Evolutionary conservation across 805 yeast genomes (phyloP).

Genomic region (Metschnikowia baotianmanensis): DNA sequence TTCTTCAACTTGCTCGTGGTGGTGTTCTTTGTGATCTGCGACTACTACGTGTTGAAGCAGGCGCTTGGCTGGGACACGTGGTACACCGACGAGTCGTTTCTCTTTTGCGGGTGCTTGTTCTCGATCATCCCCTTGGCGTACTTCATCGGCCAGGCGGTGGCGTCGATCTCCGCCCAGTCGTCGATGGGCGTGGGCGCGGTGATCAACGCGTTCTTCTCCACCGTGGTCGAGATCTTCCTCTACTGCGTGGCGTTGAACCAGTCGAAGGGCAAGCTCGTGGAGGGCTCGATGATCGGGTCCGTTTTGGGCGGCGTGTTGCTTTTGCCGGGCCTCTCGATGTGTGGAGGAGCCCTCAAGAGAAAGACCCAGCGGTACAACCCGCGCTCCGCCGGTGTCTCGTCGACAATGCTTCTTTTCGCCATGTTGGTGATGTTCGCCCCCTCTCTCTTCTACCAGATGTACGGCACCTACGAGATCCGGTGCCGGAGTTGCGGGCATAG

Average conservation of each 20-base stretch:
- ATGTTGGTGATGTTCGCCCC: slow-evolving; percentile 91
- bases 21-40: slow-evolving; percentile 79
- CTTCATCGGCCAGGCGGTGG: slow-evolving; percentile 99
- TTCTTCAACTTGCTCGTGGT: slow-evolving; percentile 79
- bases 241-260: slow-evolving; percentile 90
- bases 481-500: slow-evolving; percentile 54
- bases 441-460: slow-evolving; percentile 82
- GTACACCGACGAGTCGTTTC: slow-evolving; percentile 59
- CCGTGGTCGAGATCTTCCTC: slow-evolving; percentile 87
- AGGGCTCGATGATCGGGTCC: slow-evolving; percentile 94
- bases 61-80: slow-evolving; percentile 33
- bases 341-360: slow-evolving; percentile 90
- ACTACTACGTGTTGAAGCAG: slow-evolving; percentile 63
- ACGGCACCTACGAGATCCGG: slow-evolving; percentile 77
- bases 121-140: slow-evolving; percentile 93
- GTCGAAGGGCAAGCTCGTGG: slow-evolving; percentile 84
- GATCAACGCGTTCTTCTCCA: slow-evolving; percentile 94
- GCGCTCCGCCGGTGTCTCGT: slow-evolving; percentile 93
- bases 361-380: slow-evolving; percentile 97
- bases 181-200: slow-evolving; percentile 99
- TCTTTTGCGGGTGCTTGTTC: slow-evolving; percentile 73
- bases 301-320: slow-evolving; percentile 88
- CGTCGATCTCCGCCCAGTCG: slow-evolving; percentile 96
- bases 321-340: slow-evolving; percentile 94
- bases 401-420: slow-evolving; percentile 91